phyloP scores from a whole-genome alignment of 2,329 filamentous ascomycete species.

The Trichophyton schoenleinii region DNA sequence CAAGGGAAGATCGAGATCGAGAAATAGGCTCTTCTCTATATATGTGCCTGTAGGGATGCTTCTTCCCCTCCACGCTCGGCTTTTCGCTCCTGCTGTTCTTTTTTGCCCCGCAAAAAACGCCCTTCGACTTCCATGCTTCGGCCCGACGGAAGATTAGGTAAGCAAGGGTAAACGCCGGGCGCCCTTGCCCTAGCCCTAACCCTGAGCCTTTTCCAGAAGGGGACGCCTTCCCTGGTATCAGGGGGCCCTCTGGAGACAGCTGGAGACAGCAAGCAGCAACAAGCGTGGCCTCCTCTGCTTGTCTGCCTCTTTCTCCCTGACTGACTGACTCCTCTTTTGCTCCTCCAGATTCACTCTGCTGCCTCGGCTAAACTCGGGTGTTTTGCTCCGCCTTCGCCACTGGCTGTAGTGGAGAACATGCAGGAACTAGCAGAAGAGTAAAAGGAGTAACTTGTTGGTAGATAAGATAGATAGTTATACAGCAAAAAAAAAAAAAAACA shows the following conservation, averaged over 20 bases:
- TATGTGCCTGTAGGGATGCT: background rate
- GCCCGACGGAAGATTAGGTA: background rate
- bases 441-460: too few species aligned
- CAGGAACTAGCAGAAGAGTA: background rate
- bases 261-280: too few species aligned
- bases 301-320: background rate
- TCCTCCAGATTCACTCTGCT: background rate
- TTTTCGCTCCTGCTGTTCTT: background rate
- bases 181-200: background rate
- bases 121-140: background rate
- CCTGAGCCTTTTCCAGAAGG: background rate
- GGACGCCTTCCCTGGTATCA: background rate
- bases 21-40: background rate
- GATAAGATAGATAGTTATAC: background rate
- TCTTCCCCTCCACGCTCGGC: background rate
- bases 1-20: background rate
- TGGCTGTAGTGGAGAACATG: background rate
- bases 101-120: background rate
- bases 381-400: background rate
- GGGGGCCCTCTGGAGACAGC: background rate
- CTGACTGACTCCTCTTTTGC: background rate
- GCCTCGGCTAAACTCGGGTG: background rate
- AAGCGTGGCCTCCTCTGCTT: background rate
- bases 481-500: background rate
- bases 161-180: background rate